These are phyloP conservation scores for Cladosporium oxysporum DNA, from an alignment of 2,329 filamentous ascomycete species.

Conservation along the genomic window DNA sequence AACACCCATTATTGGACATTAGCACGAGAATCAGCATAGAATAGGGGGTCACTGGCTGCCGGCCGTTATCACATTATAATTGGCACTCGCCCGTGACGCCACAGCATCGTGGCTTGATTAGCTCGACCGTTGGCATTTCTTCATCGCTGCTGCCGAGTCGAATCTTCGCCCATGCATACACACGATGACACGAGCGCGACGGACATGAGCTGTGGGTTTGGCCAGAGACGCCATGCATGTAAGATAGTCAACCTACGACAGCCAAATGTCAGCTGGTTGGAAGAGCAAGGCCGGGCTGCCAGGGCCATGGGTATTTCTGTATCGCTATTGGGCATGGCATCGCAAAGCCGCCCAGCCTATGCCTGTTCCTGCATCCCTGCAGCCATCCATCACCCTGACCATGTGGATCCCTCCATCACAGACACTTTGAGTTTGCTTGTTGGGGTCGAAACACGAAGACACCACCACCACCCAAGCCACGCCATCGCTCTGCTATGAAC, in stretches of 20 bases:
- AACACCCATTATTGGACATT: background rate
- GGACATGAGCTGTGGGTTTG: background rate
- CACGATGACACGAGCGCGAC: background rate
- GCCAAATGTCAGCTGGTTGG: background rate
- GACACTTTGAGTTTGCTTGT: background rate
- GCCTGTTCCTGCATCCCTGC: conserved; percentile 15
- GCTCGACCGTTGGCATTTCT: conserved; percentile 12
- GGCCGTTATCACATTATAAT: conserved; percentile 8
- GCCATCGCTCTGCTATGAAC: background rate
- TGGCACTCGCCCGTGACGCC: background rate
- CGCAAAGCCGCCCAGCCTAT: background rate
- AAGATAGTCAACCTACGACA: background rate
- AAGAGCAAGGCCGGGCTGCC: background rate
- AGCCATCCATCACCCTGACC: conserved; percentile 11
- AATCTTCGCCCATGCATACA: conserved; percentile 4
- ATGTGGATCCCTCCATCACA: background rate
- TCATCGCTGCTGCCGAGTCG: conserved; percentile 4
- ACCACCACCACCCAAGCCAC: background rate
- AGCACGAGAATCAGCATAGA: background rate
- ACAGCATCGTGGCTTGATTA: conserved; percentile 11
- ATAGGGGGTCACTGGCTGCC: conserved; percentile 11
- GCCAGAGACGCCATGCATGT: background rate
- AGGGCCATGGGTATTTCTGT: background rate
- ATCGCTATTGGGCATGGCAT: background rate
- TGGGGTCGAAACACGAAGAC: conserved; percentile 8